Evolutionary conservation across 2,329 filamentous ascomycete genomes (phyloP).

Genomic region (Ophiostoma ulmi): DNA sequence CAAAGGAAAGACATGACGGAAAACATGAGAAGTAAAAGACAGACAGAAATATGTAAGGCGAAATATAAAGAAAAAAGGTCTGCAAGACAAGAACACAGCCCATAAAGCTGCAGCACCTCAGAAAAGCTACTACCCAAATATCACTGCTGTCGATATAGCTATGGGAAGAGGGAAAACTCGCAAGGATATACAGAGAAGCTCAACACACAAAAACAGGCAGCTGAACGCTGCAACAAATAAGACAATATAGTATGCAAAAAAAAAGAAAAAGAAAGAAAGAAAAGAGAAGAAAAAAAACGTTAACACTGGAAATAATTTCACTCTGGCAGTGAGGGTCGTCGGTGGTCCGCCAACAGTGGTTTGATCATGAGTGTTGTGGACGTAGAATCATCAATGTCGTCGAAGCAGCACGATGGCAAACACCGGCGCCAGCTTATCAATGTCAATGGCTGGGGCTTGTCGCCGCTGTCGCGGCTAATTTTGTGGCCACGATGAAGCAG

Average conservation of each 20-base stretch:
- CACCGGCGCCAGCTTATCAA: neutral
- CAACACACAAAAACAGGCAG: neutral
- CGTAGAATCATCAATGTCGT: neutral
- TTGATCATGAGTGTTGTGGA: neutral
- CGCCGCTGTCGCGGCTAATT: neutral
- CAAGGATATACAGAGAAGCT: neutral
- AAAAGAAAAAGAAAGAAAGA: neutral
- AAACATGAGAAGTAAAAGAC: neutral
- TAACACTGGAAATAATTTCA: neutral
- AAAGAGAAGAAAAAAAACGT: neutral
- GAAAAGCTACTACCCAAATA: slow-evolving; percentile 1
- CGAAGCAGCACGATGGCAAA: neutral
- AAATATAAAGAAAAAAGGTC: neutral
- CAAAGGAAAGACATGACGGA: neutral
- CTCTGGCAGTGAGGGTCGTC: neutral
- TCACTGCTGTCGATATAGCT: neutral
- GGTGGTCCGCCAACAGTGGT: neutral
- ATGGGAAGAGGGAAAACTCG: neutral
- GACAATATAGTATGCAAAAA: neutral
- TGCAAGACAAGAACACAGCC: too few relatives aligned
- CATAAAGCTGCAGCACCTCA: neutral
- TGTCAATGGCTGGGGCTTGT: neutral
- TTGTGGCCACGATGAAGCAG: neutral
- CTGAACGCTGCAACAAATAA: slow-evolving; percentile 8
- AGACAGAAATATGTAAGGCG: neutral